Evolutionary conservation across 1,284 basidiomycete genomes (phyloP), one percentile per base, ranked within the genome.

Genomic region (Sporisorium scitamineum): DNA sequence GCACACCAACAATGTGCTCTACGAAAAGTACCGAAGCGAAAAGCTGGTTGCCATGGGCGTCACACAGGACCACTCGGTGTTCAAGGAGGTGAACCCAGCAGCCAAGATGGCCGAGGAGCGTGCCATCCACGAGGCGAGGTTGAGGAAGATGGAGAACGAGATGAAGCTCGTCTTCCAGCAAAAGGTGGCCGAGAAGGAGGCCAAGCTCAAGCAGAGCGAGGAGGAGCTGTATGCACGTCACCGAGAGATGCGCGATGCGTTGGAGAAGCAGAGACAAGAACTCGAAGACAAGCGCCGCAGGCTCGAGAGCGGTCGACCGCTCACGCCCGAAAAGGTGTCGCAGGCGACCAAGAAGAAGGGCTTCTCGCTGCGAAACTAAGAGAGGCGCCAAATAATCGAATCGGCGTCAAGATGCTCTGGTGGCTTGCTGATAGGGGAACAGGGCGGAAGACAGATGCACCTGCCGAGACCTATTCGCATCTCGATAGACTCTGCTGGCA

Each of bases 231-330:
- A 85, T 55, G 81, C 82, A 27, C 81, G 83, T 55, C 83, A 85
- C 66, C 73, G 82, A 52, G 82, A 85, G 75, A 85, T 85, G 83
- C 72, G 82, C 54, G 80, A 83, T 56, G 82, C 84, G 20, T 89
- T 99, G 82, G 97, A 99, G 88, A 98, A 96, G 89, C 96, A 99
- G 87, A 90, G 94, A 80, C 85, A 89, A 74, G 96, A 99, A 84
- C 89, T 99, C 81, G 96, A 99, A 87, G 96, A 98, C 92, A 98
- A 97, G 91, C 90, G 94, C 87, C 91, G 93, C 85, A 91, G 92
- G 84, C 90, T 98, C 86, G 96, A 98, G 88, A 93, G 91, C 80
- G 95, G 79, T 42, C 67, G 77, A 32, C 80, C 80, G 27, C 59
- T 83, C 31, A 98, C 95, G 52, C 96, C 95, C 37, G 95, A 97